Base-by-base conservation (phyloP, 805 yeast genomes). In the Wickerhamiella kurtzmanii region DNA sequence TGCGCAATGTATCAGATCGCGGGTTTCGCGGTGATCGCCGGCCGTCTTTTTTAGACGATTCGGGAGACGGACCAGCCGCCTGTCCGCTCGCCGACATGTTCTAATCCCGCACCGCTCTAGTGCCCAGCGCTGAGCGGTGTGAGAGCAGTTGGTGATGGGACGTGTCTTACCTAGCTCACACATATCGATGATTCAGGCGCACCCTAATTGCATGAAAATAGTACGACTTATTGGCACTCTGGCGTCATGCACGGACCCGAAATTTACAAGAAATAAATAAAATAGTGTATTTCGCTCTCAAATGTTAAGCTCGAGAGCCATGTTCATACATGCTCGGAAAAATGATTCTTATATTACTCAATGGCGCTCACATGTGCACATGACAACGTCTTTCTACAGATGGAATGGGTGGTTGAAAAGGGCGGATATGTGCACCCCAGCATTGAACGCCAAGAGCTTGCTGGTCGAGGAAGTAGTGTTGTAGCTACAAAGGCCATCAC, bases 381-480 rank as follows among this genome's bases (percentile, higher is more conserved):
- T n/a, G n/a, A n/a, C n/a, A n/a, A n/a, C 11, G 32, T 6, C 11
- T 25, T 19, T 17, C 18, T 17, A 25, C 42, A 19, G 18, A 37
- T 19, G 25, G 28, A 16, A n/a, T 45, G 47, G 47, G 44, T 45
- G 22, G 15, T 8, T 3, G 37, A 25, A 15, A 35, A 22, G 17
- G 47, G 46, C 32, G 47, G 43, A 16, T 47, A 16, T 16, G 36
- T 43, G 13, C 57, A 65, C 13, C 45, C 49, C 1, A 50, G 50
- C 32, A 37, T 64, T 13, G 55, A 54, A 2, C 70, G 79, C 5
- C 58, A 55, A 11, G 71, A 73, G 25, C 65, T 71, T 11, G 53
- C 55, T 1, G 65, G 62, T 8, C 65, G 75, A 15, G 95, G 95
- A 16, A 71, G 87, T 59, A 83, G 85, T 48, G 70, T 85, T 21